phyloP scores from a whole-genome alignment of 176 grass and related monocot species.

The Saccharum officinarum region DNA sequence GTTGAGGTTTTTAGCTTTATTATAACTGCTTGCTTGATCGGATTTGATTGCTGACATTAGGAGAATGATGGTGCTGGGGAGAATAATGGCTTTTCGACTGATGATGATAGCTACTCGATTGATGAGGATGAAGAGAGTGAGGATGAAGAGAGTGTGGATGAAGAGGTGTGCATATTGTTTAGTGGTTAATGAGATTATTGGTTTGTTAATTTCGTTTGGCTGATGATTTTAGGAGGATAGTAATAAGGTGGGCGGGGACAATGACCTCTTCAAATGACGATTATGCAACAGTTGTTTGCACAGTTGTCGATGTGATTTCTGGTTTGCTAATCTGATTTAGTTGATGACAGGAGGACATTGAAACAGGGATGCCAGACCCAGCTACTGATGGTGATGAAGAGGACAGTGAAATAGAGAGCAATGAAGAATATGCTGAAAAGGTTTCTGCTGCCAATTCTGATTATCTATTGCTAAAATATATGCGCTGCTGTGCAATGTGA shows the following conservation, averaged over 20 bases:
- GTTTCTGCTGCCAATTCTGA: background rate
- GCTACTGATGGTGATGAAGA: background rate
- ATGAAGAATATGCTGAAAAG: background rate
- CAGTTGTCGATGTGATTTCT: background rate
- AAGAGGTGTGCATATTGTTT: background rate
- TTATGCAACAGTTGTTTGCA: background rate
- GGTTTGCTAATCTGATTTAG: background rate
- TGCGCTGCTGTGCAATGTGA: background rate
- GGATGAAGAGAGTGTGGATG: background rate
- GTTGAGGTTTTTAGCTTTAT: background rate
- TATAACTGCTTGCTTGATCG: background rate
- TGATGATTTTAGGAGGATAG: constrained; percentile 7
- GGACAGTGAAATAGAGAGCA: background rate
- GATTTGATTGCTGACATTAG: constrained; percentile 19
- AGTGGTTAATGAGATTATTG: background rate
- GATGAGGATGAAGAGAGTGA: background rate
- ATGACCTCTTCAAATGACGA: background rate
- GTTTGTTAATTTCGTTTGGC: constrained; percentile 7
- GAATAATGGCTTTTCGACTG: background rate
- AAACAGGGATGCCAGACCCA: background rate
- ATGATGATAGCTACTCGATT: background rate
- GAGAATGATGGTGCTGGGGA: background rate
- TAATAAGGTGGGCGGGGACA: background rate
- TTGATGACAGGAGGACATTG: constrained; percentile 12
- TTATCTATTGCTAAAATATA: background rate